Conservation (phyloP, 2,329 filamentous ascomycete species). For the Amesomyces nigricolor region DNA sequence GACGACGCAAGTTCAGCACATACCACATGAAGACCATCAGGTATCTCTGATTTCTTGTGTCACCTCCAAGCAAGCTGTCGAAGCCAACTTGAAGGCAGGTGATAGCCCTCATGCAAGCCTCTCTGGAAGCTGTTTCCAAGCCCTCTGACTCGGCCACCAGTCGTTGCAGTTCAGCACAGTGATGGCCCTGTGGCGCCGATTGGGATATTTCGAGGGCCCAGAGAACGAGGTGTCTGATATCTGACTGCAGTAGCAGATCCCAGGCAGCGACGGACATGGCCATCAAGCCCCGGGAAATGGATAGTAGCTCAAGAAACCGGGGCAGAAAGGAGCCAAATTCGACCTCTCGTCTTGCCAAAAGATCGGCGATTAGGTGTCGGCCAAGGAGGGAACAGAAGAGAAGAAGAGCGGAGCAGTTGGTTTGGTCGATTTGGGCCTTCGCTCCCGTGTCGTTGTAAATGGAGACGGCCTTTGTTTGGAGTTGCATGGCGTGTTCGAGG, state of each 20-base stretch:
- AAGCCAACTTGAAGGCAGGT: slow-evolving; percentile 24
- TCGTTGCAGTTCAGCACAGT: slow-evolving; percentile 18
- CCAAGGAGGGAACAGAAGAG: slow-evolving; percentile 42
- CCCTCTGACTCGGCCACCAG: slow-evolving; percentile 15
- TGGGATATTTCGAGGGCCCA: slow-evolving; percentile 20
- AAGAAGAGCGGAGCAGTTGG: slow-evolving; percentile 37
- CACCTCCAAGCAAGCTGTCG: slow-evolving; percentile 17
- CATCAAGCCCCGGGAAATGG: slow-evolving; percentile 30
- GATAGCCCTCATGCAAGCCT: slow-evolving; percentile 19
- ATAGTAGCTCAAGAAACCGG: slow-evolving; percentile 38
- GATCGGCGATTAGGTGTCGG: slow-evolving; percentile 45
- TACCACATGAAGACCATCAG: slow-evolving; percentile 26
- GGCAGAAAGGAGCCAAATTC: slow-evolving; percentile 39
- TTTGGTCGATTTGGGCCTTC: slow-evolving; percentile 25
- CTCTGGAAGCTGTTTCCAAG: slow-evolving; percentile 10
- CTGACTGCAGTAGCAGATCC: slow-evolving; percentile 23
- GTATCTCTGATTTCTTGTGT: slow-evolving; percentile 17
- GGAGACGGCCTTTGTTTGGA: slow-evolving; percentile 40
- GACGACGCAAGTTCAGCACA: slow-evolving; percentile 11
- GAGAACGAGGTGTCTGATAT: slow-evolving; percentile 20
- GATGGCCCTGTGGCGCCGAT: slow-evolving; percentile 12
- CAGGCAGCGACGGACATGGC: slow-evolving; percentile 22
- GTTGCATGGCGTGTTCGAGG: slow-evolving; percentile 36
- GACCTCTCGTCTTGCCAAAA: slow-evolving; percentile 35
- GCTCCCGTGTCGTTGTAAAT: slow-evolving; percentile 31